phyloP scores from a whole-genome alignment of 805 yeast species.

The Myxozyma sirexii region DNA sequence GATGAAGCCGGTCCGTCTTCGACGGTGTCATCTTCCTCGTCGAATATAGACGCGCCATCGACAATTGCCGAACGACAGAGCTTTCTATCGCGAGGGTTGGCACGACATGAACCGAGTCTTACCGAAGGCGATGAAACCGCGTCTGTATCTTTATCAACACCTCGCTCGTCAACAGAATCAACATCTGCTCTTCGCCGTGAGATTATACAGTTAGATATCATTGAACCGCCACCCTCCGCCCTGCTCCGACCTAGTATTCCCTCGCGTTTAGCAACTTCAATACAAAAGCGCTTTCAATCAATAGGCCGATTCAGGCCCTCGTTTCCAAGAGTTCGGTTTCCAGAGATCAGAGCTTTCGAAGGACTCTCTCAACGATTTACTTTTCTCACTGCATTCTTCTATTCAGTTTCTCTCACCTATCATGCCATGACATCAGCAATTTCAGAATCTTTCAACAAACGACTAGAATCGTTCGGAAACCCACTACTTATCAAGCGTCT shows the following conservation, averaged over 20 bases:
- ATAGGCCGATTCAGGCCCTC: slow-evolving; percentile 3
- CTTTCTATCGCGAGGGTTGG: slow-evolving; percentile 20
- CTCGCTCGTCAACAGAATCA: slow-evolving; percentile 27
- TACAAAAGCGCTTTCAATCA: slow-evolving; percentile 8
- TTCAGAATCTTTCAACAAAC: slow-evolving; percentile 34
- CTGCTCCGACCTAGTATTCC: slow-evolving; percentile 19
- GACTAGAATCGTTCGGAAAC: slow-evolving; percentile 72
- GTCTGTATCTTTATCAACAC: slow-evolving; percentile 25
- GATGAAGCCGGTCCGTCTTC: slow-evolving; percentile 22
- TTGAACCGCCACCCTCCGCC: slow-evolving; percentile 42
- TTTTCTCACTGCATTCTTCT: slow-evolving; percentile 13
- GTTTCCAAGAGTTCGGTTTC: slow-evolving; percentile 24
- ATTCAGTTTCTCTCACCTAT: slow-evolving; percentile 6
- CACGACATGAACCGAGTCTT: slow-evolving; percentile 12
- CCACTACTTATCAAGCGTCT: slow-evolving; percentile 81
- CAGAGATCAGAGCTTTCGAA: slow-evolving; percentile 39
- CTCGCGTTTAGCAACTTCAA: slow-evolving; percentile 23
- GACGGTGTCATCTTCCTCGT: slow-evolving; percentile 11
- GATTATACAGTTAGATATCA: slow-evolving; percentile 45
- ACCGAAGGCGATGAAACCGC: not conserved
- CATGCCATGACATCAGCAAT: not conserved
- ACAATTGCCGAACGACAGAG: slow-evolving; percentile 28
- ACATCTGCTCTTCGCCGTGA: slow-evolving; percentile 30
- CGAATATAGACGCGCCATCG: slow-evolving; percentile 16
- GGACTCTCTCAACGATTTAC: slow-evolving; percentile 13